A percentile compares a stretch with the other conserved stretches of the same genome.
Evolutionary conservation across 768 basidiomycete species (phyloP).

Genomic region (Boletales sp.): DNA sequence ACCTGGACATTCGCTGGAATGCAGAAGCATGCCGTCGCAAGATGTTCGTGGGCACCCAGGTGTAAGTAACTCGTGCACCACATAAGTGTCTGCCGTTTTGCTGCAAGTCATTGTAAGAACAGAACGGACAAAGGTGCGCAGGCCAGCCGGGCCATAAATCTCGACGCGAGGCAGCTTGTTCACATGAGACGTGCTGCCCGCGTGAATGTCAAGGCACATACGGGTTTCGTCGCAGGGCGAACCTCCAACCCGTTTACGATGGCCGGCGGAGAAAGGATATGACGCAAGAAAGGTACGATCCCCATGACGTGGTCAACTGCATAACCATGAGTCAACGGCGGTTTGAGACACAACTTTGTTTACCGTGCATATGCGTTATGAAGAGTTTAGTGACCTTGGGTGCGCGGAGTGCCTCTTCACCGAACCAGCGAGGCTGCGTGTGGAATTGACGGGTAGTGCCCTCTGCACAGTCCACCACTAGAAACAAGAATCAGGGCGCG

Average conservation of each 20-base stretch:
- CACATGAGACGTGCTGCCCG: not conserved
- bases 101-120: constrained; percentile 67
- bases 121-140: constrained; percentile 71
- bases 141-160: constrained; percentile 76
- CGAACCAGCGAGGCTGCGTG: constrained; percentile 40
- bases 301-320: constrained; percentile 76
- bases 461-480: constrained; percentile 85
- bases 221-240: constrained; percentile 9
- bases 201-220: constrained; percentile 1
- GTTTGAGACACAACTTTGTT: not conserved
- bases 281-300: constrained; percentile 62
- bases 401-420: constrained; percentile 34
- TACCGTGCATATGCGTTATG: constrained; percentile 84
- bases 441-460: constrained; percentile 72
- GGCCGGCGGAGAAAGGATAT: constrained; percentile 48
- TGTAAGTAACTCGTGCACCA: constrained; percentile 74
- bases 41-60: constrained; percentile 50
- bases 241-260: constrained; percentile 12
- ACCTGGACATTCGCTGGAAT: constrained; percentile 64
- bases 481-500: not conserved
- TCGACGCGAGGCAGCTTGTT: constrained; percentile 50
- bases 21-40: constrained; percentile 47
- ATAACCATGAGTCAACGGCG: constrained; percentile 1
- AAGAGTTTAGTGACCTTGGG: constrained; percentile 65
- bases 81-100: constrained; percentile 56